These are phyloP conservation scores for Capsicum baccatum DNA, from an alignment of 257 asterid genomes.

Conservation along the genomic window DNA sequence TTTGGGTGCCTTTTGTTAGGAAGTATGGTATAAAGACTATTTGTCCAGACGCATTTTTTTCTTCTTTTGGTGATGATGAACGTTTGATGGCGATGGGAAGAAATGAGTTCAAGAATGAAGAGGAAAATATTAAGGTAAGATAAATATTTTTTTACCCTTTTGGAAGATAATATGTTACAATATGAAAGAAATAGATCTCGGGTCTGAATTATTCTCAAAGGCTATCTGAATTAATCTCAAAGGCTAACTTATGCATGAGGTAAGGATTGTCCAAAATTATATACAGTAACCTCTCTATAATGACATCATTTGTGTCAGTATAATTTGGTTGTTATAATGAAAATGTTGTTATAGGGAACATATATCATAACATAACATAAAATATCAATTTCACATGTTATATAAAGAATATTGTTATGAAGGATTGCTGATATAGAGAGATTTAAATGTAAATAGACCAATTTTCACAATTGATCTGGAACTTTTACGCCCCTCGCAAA, in stretches of 20 bases:
- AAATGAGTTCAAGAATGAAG: slow-evolving; percentile 54
- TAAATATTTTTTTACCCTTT: neutral
- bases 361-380: neutral
- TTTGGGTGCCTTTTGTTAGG: slow-evolving; percentile 73
- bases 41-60: slow-evolving; percentile 75
- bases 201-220: neutral
- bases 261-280: neutral
- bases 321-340: neutral
- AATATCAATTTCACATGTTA: neutral
- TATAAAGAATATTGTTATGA: neutral
- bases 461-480: neutral
- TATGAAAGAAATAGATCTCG: neutral
- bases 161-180: neutral
- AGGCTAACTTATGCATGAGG: neutral
- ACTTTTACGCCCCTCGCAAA: neutral
- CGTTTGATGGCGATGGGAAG: slow-evolving; percentile 46
- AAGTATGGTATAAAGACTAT: slow-evolving; percentile 63
- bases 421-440: neutral
- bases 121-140: slow-evolving; percentile 57
- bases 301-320: neutral
- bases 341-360: neutral
- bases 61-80: slow-evolving; percentile 58
- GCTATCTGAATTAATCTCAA: neutral
- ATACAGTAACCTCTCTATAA: neutral
- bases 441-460: neutral